phyloP scores from a whole-genome alignment of 2,329 filamentous ascomycete genomes.

The Penicillium carneum region DNA sequence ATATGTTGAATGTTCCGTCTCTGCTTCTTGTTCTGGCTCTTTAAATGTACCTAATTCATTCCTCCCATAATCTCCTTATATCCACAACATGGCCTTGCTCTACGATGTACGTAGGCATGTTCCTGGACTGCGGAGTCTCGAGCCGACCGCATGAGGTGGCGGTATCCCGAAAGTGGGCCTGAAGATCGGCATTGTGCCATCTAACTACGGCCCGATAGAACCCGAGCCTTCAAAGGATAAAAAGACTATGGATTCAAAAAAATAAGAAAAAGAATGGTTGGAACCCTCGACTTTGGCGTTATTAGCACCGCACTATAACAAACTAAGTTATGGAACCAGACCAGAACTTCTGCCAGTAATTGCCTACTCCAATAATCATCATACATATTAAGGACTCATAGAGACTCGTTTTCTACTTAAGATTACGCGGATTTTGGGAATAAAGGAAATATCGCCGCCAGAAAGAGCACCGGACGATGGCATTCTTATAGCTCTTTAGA shows the following conservation, averaged over 20 bases:
- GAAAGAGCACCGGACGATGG: neutral
- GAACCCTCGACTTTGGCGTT: too few species aligned
- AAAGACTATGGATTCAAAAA: too few species aligned
- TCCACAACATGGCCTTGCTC: neutral
- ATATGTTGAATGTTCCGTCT: neutral
- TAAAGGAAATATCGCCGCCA: neutral
- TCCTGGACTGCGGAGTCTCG: neutral
- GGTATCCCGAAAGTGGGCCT: conserved; percentile 2
- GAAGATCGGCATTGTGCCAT: conserved; percentile 1
- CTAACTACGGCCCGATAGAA: neutral
- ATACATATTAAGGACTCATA: neutral
- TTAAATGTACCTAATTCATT: neutral
- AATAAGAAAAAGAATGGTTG: too few species aligned
- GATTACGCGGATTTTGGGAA: neutral
- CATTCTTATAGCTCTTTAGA: neutral
- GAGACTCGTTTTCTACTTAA: neutral
- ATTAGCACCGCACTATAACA: too few species aligned
- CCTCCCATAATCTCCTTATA: neutral
- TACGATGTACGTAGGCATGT: neutral
- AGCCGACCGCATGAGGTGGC: neutral
- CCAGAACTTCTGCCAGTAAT: too few species aligned
- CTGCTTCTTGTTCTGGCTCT: neutral
- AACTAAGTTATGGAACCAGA: too few species aligned
- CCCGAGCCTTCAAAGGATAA: too few species aligned
- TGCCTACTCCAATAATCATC: neutral